Evolutionary conservation across 176 grass and related monocot genomes (phyloP), one percentile per base, ranked within the genome.

Genomic region (Stipa capillata): DNA sequence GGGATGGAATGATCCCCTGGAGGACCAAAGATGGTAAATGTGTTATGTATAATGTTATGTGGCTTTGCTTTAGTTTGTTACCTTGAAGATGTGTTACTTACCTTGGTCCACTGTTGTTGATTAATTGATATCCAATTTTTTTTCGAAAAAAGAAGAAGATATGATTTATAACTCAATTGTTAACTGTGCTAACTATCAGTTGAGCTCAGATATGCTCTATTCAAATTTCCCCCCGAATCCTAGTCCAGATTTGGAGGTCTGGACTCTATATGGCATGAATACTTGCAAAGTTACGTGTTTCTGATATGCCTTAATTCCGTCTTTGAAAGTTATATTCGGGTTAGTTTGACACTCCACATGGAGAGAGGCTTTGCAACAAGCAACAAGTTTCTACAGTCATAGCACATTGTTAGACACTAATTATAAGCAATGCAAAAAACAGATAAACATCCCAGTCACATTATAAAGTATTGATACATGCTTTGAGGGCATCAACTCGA

Each of bases 71-170:
- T 75, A 69, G 37, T 32, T 23, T 0, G 0, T 61, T 82, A 43
- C 72, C 6, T 61, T 69, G 34, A 58, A 66, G 20, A 27, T 88
- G 36, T 61, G 48, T 58, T 84, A 74, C 32, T 69, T 67, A 79
- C 24, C 2, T 21, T 50, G 24, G 49, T 79, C 37, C 41, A 41
- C 20, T 60, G 42, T 79, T 79, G 59, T 74, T 74, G 13, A 65
- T 74, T 74, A 52, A 59, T n/a, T 53, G 72, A 70, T 71, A 61
- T 18, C n/a, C 59, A 53, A 47, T 69, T 84, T 79, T 60, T n/a
- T n/a, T n/a, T n/a, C n/a, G n/a, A n/a, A 80, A 13, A 73, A 55
- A 1, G 66, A 34, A 24, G 7, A 9, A 25, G 17, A 34, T 43
- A 47, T 61, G 52, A 32, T 57, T 68, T 80, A 48, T 57, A 44